A percentile compares a stretch with the other conserved stretches of the same genome.
phyloP scores from a whole-genome alignment of 495 filamentous ascomycete species.

The Aspergillus kassunensis region DNA sequence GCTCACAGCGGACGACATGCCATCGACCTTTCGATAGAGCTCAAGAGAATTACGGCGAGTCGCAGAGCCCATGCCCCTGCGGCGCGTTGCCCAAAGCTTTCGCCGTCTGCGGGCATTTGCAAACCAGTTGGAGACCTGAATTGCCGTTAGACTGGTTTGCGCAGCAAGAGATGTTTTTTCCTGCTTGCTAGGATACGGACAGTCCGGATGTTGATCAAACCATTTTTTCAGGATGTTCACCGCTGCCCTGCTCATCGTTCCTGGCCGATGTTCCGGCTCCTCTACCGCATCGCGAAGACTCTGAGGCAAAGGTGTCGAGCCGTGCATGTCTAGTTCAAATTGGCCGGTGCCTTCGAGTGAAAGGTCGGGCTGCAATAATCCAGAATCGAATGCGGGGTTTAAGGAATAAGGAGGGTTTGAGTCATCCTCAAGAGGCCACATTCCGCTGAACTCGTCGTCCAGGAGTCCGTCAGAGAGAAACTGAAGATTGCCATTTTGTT shows the following conservation, averaged over 20 bases:
- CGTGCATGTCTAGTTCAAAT: no score
- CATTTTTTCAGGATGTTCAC: conserved; percentile 19
- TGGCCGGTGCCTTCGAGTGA: background rate
- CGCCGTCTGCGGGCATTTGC: conserved; percentile 24
- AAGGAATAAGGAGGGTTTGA: no score
- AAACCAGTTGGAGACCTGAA: conserved; percentile 27
- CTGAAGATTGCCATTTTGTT: background rate
- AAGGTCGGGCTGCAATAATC: background rate
- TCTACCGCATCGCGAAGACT: no score
- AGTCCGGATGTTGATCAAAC: conserved; percentile 27
- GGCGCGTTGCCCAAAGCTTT: background rate
- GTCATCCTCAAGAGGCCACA: background rate
- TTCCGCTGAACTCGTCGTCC: background rate
- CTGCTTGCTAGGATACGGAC: conserved; percentile 26
- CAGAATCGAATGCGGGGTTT: background rate
- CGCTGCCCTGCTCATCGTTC: background rate
- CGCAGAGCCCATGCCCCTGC: background rate
- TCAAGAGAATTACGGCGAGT: background rate
- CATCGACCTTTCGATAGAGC: background rate
- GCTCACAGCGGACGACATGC: background rate
- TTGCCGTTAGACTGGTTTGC: conserved; percentile 17
- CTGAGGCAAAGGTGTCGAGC: no score
- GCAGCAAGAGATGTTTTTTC: conserved; percentile 15
- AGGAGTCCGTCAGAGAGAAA: background rate
- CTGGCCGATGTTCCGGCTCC: background rate